Conservation (phyloP, 192 early-diverging fungal genomes). For the Lunasporangiospora selenospora region DNA sequence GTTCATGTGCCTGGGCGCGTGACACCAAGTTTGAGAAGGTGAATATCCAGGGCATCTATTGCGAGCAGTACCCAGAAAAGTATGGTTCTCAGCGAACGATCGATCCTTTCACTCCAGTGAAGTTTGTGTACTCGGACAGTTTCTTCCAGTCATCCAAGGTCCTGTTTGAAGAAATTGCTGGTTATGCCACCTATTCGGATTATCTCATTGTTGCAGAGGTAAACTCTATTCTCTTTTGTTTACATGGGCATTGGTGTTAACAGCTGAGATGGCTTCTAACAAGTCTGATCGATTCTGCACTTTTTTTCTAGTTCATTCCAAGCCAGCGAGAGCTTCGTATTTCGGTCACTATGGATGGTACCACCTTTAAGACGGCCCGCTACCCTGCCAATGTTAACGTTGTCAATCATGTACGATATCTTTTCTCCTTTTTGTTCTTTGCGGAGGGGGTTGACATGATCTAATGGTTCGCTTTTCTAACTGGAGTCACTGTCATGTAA, state of each 20-base stretch:
- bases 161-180: conserved; percentile 75
- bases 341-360: conserved; percentile 78
- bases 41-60: conserved; percentile 71
- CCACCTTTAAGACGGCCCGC: conserved; percentile 65
- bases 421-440: background rate
- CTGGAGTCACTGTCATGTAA: background rate
- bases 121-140: conserved; percentile 68
- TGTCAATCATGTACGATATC: conserved; percentile 46
- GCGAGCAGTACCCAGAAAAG: conserved; percentile 72
- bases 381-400: conserved; percentile 80
- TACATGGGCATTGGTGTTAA: no score
- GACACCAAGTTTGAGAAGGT: conserved; percentile 61
- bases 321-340: conserved; percentile 58
- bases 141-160: conserved; percentile 58
- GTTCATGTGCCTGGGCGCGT: conserved; percentile 74
- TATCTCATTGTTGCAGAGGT: conserved; percentile 82
- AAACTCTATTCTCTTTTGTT: no score
- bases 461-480: no score
- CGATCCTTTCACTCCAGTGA: conserved; percentile 57
- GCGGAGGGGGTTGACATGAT: background rate
- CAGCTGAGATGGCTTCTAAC: no score
- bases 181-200: conserved; percentile 79
- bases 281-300: no score
- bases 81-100: conserved; percentile 58
- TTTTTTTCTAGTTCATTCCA: conserved; percentile 18